A percentile compares a stretch with the other conserved stretches of the same genome.
phyloP scores from a whole-genome alignment of 1,139 yeast genomes.

The Ogataea hybrid region DNA sequence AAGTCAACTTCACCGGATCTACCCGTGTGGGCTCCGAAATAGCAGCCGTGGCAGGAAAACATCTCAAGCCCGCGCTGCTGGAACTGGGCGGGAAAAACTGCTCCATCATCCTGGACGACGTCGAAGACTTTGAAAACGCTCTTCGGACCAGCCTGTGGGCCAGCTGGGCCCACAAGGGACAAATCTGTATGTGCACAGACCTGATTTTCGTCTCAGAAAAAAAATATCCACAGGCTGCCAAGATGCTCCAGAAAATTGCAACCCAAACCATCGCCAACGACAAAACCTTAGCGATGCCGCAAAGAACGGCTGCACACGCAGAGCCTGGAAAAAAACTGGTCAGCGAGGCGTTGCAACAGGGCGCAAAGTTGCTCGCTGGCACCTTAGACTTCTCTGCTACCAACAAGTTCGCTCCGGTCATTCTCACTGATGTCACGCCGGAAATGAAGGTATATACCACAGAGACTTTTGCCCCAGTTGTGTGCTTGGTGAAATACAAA shows the following conservation, averaged over 20 bases:
- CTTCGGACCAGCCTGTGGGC: slow-evolving; percentile 32
- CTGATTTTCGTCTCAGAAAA: slow-evolving; percentile 36
- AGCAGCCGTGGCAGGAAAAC: slow-evolving; percentile 36
- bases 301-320: slow-evolving; percentile 34
- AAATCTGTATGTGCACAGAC: slow-evolving; percentile 48
- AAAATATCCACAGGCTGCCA: slow-evolving; percentile 34
- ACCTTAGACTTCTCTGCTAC: slow-evolving; percentile 7
- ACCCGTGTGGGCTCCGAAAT: slow-evolving; percentile 38
- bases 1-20: slow-evolving; percentile 46
- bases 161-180: slow-evolving; percentile 45
- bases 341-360: slow-evolving; percentile 42
- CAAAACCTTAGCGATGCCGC: slow-evolving; percentile 29
- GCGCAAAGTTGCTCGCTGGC: slow-evolving; percentile 39
- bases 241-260: slow-evolving; percentile 26
- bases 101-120: slow-evolving; percentile 36
- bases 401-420: slow-evolving; percentile 30
- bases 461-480: slow-evolving; percentile 52
- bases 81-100: slow-evolving; percentile 48
- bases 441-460: slow-evolving; percentile 36
- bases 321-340: slow-evolving; percentile 33
- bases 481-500: slow-evolving; percentile 37
- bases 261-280: slow-evolving; percentile 26
- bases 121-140: slow-evolving; percentile 36
- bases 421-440: slow-evolving; percentile 38
- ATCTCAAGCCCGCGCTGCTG: slow-evolving; percentile 37